Evolutionary conservation across 1,284 basidiomycete genomes (phyloP), one percentile per base, ranked within the genome.

Genomic region (Melampsora occidentalis): DNA sequence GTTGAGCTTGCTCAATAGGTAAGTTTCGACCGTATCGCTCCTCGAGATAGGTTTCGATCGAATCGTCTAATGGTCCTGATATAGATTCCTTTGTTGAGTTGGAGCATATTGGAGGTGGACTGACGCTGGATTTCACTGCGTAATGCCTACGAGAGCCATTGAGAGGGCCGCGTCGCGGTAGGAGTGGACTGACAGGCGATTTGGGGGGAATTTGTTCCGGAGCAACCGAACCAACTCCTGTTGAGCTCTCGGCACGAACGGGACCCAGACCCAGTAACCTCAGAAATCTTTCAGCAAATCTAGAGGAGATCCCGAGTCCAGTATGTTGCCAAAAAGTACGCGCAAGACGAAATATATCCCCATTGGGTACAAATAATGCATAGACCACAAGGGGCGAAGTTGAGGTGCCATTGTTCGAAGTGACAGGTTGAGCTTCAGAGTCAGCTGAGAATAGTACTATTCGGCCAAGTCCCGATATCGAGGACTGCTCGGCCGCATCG

Each of bases 321-420:
- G 91, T 90, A 82, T 98, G 95, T 81, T 98, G 95, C 94, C 96
- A 97, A 83, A 95, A 97, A 82, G 93, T 88, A 83, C 93, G 97
- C 16, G 92, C 94, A 5, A 91, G 82, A 0, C 87, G 82, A 80
- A 88, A 91, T 3, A 86, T 83, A n/a, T 88, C 85, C 16, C 85
- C 5, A 46, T 69, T 57, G 14, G 72, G 72, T 39, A 76, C 84
- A 5, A 89, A 71, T 5, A 81, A 88, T 83, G 95, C 93, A 25
- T 98, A 85, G 12, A 91, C 89, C 79, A 96, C 91, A 83, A 94
- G 89, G 0, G 95, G 85, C 78, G 90, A 88, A 61, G 88, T 82
- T 85, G 80, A 48, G 49, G 71, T 79, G 14, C 79, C 77, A 53
- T 76, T 53, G 81, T 39, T 25, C 20, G 81, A 20, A 81, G 78